A percentile compares a stretch with the other conserved stretches of the same genome.
These are phyloP conservation scores for Xylaria sp. DNA, from an alignment of 2,329 filamentous ascomycete genomes.

Conservation along the genomic window DNA sequence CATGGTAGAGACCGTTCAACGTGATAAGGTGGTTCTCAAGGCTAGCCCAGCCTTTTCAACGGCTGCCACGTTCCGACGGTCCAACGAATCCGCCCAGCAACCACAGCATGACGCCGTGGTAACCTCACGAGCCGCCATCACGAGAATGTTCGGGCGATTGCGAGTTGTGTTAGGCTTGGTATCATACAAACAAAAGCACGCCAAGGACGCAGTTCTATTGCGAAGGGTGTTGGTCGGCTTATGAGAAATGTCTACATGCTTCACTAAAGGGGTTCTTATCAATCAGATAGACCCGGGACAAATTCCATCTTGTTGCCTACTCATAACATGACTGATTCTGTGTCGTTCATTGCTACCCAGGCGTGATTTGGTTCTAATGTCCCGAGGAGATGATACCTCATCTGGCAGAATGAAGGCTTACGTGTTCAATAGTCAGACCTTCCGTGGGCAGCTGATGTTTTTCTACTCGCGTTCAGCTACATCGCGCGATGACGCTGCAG, in stretches of 20 bases:
- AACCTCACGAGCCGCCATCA: neutral
- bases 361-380: neutral
- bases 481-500: neutral
- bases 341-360: neutral
- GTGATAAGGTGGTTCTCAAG: neutral
- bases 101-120: neutral
- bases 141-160: neutral
- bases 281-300: no score
- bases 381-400: neutral
- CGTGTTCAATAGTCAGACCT: neutral
- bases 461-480: neutral
- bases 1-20: neutral
- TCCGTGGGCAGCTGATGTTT: neutral
- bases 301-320: no score
- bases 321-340: neutral
- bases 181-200: neutral
- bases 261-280: no score
- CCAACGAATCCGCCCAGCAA: neutral
- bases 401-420: neutral
- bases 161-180: neutral
- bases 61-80: constrained; percentile 2
- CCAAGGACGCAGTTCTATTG: no score
- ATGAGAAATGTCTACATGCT: no score
- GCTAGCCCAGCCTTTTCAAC: neutral
- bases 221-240: no score